Evolutionary conservation across 78 protist genomes (phyloP).

Genomic region (Dictyostelium discoideum): DNA sequence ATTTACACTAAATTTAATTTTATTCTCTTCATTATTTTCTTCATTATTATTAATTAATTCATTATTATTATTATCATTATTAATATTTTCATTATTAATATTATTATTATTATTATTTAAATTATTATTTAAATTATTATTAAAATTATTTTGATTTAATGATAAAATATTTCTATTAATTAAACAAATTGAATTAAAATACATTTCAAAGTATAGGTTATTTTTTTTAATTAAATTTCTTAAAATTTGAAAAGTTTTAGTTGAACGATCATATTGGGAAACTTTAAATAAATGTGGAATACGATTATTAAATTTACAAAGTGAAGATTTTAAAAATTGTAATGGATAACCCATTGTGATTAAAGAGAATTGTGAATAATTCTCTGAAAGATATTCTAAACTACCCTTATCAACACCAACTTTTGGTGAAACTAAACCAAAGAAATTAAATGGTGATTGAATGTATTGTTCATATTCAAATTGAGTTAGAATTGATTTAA

Average conservation of each 20-base stretch:
- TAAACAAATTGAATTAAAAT: constrained; percentile 51
- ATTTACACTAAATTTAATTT: background rate
- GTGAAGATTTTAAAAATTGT: constrained; percentile 16
- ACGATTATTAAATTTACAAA: background rate
- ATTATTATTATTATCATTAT: too few species aligned
- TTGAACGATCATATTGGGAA: constrained; percentile 14
- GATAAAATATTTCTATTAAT: background rate
- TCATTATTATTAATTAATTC: too few species aligned
- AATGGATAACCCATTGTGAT: background rate
- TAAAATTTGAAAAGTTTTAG: background rate
- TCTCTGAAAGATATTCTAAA: background rate
- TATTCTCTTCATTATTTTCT: background rate
- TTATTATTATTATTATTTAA: too few species aligned
- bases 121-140: background rate
- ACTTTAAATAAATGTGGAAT: constrained; percentile 37
- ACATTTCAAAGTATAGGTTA: constrained; percentile 35
- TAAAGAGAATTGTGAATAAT: background rate
- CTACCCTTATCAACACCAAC: background rate
- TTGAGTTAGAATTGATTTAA: constrained; percentile 18
- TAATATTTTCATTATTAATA: too few species aligned
- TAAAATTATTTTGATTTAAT: background rate
- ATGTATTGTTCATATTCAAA: constrained; percentile 56
- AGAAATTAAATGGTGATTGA: constrained; percentile 14
- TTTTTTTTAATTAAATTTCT: constrained; percentile 5
- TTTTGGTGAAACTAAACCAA: background rate